phyloP scores from a whole-genome alignment of 2,329 filamentous ascomycete genomes.

The Cladosporium sp. region DNA sequence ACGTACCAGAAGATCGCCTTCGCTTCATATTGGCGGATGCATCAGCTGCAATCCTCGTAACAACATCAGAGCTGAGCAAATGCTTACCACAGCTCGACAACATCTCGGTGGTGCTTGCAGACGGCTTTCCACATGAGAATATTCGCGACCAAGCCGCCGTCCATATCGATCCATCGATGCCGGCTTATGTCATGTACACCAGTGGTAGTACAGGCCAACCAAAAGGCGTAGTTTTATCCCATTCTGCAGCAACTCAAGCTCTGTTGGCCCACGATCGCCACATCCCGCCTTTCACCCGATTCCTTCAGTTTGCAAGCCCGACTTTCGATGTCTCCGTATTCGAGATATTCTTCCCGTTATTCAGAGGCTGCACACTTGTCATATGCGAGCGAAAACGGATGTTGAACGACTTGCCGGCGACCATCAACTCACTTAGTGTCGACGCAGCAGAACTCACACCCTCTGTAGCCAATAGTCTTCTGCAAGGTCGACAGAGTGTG shows the following conservation, averaged over 20 bases:
- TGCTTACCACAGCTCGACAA: slow-evolving; percentile 34
- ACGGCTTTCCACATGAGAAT: slow-evolving; percentile 23
- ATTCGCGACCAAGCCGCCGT: background rate
- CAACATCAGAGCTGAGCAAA: slow-evolving; percentile 47
- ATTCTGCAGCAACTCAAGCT: slow-evolving; percentile 74
- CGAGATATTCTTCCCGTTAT: slow-evolving; percentile 86
- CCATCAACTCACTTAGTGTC: slow-evolving; percentile 61
- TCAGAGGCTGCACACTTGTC: slow-evolving; percentile 68
- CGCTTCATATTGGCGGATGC: slow-evolving; percentile 79
- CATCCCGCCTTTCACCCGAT: slow-evolving; percentile 71
- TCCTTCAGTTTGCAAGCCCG: slow-evolving; percentile 86
- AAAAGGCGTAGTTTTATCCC: slow-evolving; percentile 81
- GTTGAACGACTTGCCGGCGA: slow-evolving; percentile 67
- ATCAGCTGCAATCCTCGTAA: slow-evolving; percentile 64
- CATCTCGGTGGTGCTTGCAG: slow-evolving; percentile 39
- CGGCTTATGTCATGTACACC: slow-evolving; percentile 92
- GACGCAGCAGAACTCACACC: slow-evolving; percentile 89
- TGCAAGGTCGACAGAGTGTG: slow-evolving; percentile 63
- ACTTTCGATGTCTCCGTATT: slow-evolving; percentile 95
- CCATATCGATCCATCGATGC: slow-evolving; percentile 11
- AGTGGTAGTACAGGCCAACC: slow-evolving; percentile 85
- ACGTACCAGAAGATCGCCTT: slow-evolving; percentile 71
- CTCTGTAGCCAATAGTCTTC: slow-evolving; percentile 74
- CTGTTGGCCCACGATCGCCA: slow-evolving; percentile 75
- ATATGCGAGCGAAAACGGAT: slow-evolving; percentile 65